Base-by-base conservation (phyloP, 139 green algal species). In the Micromonas pusilla region DNA sequence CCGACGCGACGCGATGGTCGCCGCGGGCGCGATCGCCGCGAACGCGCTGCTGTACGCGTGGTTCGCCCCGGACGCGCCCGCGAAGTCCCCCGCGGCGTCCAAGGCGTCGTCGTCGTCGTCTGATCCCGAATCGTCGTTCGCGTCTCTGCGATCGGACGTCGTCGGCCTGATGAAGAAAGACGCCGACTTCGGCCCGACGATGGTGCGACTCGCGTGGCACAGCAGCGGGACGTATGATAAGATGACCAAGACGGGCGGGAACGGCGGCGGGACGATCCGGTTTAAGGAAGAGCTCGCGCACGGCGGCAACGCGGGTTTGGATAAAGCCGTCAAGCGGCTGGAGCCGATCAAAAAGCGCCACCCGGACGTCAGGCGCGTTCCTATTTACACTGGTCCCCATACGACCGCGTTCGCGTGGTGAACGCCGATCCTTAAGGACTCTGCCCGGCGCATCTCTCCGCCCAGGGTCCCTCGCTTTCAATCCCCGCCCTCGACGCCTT, bases 211-310 rank as follows among this genome's bases (percentile, higher is more conserved):
- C 31, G 90, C 90, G 1, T 96, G 92, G 92, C 92, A 97, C 78
- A 81, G 85, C 2, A 82, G 78, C 0, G 92, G 93, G 66, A 96
- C 91, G 23, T 97, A 94, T 76, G 89, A 95, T 85, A 92, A 92
- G 80, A 82, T 78, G 37, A 84, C 76, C 30, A 79, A 81, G 62
- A 95, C 88, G 1, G 92, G 92, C 30, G 93, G 93, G 33, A 89
- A 76, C 31, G 90, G 93, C 63, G 90, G 89, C 53, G 92, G 88
- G 20, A 96, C 91, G 77, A 97, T 97, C 89, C 80, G 93, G 82
- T 92, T 76, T 31, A 78, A 45, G 31, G 80, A 82, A n/a, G 65
- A 77, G 32, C 73, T 77, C 54, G 52, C 68, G 52, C 86, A 91
- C 77, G 89, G 76, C 21, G 92, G 92, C 66, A 97, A 97, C 83